Conservation (phyloP, 176 grass and related monocot species). For the Dendrocalamus sinicus region DNA sequence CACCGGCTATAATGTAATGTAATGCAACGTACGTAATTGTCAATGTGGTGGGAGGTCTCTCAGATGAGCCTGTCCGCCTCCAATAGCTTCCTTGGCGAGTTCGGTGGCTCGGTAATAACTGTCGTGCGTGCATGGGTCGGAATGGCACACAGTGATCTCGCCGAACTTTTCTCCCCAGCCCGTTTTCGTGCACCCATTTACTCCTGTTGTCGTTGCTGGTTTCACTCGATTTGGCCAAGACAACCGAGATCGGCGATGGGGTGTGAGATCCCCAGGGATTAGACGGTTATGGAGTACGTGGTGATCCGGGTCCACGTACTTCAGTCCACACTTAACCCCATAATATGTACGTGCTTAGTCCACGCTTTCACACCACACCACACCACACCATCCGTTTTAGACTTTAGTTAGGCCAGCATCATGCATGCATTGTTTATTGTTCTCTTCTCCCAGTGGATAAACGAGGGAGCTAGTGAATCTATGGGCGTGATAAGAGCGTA, state of each 20-base stretch:
- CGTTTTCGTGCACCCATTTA: not conserved
- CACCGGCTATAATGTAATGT: not conserved
- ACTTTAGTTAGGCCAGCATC: not conserved
- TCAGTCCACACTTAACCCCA: slow-evolving; percentile 6
- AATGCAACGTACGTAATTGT: not conserved
- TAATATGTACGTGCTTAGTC: not conserved
- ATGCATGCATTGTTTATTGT: not conserved
- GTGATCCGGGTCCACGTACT: not conserved
- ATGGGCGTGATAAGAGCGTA: not conserved
- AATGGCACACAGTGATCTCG: not conserved
- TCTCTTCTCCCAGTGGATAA: not conserved
- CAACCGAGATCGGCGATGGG: not conserved
- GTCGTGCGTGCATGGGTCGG: not conserved
- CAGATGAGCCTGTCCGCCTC: not conserved
- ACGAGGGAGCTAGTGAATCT: not conserved
- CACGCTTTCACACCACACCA: no score
- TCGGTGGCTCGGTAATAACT: not conserved
- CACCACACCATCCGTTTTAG: no score
- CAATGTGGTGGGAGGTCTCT: not conserved
- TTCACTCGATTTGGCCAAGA: not conserved
- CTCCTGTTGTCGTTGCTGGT: not conserved
- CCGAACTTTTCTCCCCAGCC: not conserved
- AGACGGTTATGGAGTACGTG: not conserved
- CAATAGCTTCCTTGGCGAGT: not conserved
- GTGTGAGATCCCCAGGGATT: not conserved